Evolutionary conservation across 176 grass and related monocot species (phyloP), one percentile per base, ranked within the genome.

Genomic region (Hyparrhenia diplandra): DNA sequence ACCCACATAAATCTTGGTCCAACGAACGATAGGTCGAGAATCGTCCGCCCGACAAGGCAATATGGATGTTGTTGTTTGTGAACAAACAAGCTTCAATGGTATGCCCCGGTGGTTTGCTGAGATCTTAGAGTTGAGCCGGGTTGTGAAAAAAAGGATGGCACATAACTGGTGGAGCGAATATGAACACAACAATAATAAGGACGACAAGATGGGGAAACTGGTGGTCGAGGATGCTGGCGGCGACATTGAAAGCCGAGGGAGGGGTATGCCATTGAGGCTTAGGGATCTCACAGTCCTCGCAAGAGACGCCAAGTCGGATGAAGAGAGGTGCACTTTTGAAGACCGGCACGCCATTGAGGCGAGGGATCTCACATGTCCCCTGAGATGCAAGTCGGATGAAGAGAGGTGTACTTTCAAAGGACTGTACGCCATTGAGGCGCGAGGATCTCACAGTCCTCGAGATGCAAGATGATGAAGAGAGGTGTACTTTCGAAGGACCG

Each of bases 81-180:
- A 1, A 0, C 0, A 6, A 28, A 25, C 10, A 1, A n/a, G 0
- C 29, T 39, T 55, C 0, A 29, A 29, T 32, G 0, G 0, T 13
- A 1, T 47, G 9, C 13, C 13, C 0, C 0, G 17, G 28, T 11
- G 31, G 0, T 14, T 21, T 1, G 12, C 0, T 1, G 37, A 2
- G 34, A 43, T 41, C 6, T 1, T 0, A 30, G 6, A 55, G 4
- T 32, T 6, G 72, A 76, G 46, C 11, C 4, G n/a, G n/a, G n/a
- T n/a, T n/a, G n/a, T n/a, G n/a, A n/a, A 37, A 13, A 46, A 0
- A 21, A 0, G 0, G 4, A 5, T 0, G 5, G 0, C 7, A 4
- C 0, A 25, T 1, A 7, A 67, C 6, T 30, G 2, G 9, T 42
- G 17, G 36, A 67, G 10, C 1, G 2, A 3, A 2, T n/a, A 17